A percentile compares a stretch with the other conserved stretches of the same genome.
These are phyloP conservation scores for Scheffersomyces illinoinensis DNA, from an alignment of 1,139 yeast genomes.

Conservation along the genomic window DNA sequence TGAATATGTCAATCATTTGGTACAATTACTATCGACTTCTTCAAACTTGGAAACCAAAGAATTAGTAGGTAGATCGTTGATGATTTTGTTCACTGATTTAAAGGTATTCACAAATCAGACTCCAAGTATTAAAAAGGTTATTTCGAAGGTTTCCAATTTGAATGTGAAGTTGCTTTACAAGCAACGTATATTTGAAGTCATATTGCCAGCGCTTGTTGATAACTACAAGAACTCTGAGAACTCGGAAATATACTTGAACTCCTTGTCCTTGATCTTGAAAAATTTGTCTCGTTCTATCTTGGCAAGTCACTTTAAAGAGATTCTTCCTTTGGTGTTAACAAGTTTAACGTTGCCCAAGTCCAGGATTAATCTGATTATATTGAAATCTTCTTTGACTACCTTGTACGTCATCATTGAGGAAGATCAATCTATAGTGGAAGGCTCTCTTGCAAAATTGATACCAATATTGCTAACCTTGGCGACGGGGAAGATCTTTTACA, in stretches of 20 bases:
- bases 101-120: conserved; percentile 51
- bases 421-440: conserved; percentile 45
- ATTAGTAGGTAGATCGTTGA: conserved; percentile 54
- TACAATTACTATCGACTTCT: conserved; percentile 10
- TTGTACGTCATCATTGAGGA: conserved; percentile 56
- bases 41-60: conserved; percentile 5
- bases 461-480: conserved; percentile 51
- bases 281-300: conserved; percentile 65
- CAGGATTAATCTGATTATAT: conserved; percentile 27
- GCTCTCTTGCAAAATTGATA: conserved; percentile 57
- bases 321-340: conserved; percentile 72
- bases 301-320: conserved; percentile 56
- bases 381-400: conserved; percentile 63
- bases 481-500: conserved; percentile 20
- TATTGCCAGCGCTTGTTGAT: conserved; percentile 49
- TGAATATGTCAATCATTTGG: conserved; percentile 33
- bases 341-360: conserved; percentile 54
- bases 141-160: conserved; percentile 53
- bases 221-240: conserved; percentile 27
- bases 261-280: conserved; percentile 67
- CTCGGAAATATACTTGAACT: conserved; percentile 51
- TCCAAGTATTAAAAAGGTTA: conserved; percentile 24
- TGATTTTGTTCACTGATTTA: conserved; percentile 65
- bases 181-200: conserved; percentile 68
- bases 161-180: conserved; percentile 69